A percentile compares a stretch with the other conserved stretches of the same genome.
Evolutionary conservation across 2,329 filamentous ascomycete species (phyloP).

Genomic region (Aspergillus proliferans): DNA sequence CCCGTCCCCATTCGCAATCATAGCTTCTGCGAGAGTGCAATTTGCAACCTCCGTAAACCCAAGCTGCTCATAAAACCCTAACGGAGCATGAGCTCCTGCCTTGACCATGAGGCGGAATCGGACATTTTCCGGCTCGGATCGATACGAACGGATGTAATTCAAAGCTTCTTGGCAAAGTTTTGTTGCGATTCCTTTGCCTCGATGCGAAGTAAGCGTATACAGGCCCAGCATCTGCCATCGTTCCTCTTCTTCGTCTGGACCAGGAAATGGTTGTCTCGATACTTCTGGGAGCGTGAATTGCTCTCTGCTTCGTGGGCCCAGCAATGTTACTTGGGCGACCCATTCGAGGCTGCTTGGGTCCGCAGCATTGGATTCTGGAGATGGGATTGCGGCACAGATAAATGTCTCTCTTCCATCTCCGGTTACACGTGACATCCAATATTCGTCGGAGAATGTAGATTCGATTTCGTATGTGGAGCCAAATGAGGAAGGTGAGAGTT

Average conservation of each 20-base stretch:
- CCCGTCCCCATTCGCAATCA: slow-evolving; percentile 23
- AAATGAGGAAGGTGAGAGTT: slow-evolving; percentile 22
- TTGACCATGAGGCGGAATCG: slow-evolving; percentile 26
- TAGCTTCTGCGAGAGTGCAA: slow-evolving; percentile 25
- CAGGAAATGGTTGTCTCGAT: slow-evolving; percentile 15
- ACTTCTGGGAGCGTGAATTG: slow-evolving; percentile 19
- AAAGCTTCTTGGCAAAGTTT: slow-evolving; percentile 20
- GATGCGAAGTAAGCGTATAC: slow-evolving; percentile 26
- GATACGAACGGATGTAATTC: slow-evolving; percentile 13
- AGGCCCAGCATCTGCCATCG: slow-evolving; percentile 26
- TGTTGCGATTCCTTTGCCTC: slow-evolving; percentile 23
- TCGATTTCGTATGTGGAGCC: slow-evolving; percentile 26
- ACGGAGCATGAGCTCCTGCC: slow-evolving; percentile 18
- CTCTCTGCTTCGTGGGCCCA: slow-evolving; percentile 19
- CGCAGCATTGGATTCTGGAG: too few species aligned
- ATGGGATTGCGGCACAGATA: slow-evolving; percentile 18
- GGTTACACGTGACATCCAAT: slow-evolving; percentile 22
- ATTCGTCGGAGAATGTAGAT: slow-evolving; percentile 14
- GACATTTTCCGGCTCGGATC: slow-evolving; percentile 4
- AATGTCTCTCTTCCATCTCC: slow-evolving; percentile 21
- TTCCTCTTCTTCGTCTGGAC: slow-evolving; percentile 19
- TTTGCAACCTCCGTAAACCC: slow-evolving; percentile 23
- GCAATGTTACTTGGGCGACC: slow-evolving; percentile 26
- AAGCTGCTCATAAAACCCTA: slow-evolving; percentile 20
- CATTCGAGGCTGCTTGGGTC: slow-evolving; percentile 14